Evolutionary conservation across 2,329 filamentous ascomycete genomes (phyloP), one percentile per base, ranked within the genome.

Genomic region (Xylaria sp.): DNA sequence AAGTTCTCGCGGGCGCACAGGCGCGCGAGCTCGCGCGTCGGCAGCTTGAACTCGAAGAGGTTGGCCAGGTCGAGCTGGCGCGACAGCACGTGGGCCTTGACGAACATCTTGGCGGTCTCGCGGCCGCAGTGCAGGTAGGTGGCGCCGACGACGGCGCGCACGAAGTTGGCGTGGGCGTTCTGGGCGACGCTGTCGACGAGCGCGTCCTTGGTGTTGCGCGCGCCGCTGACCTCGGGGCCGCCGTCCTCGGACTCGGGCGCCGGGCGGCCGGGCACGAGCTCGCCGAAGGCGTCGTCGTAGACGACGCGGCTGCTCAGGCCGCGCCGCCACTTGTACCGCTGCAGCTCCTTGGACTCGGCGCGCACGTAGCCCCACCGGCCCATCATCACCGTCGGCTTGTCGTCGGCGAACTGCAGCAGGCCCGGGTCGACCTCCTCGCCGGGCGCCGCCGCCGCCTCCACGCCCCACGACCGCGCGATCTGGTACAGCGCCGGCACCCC

Each of bases 361-460:
- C 84, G 80, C 44, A 76, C 73, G 61, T 75, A 83, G 39, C 77
- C 81, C 77, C 76, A 82, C 59, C 67, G 78, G 57, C 69, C 78
- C 71, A 76, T 72, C 45, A 75, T 69, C 19, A 77, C 67, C 18
- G 78, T 77, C 16, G 74, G 69, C 46, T 72, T 68, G 48, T 80
- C 72, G 69, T 74, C 74, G 74, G 76, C 76, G 79, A 92, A 96
- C 71, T 97, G 94, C 56, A 99, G 78, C 49, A 96, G 78, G 5
- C 93, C 94, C 0, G 92, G 88, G 71, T 99, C 94, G 51, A 97
- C 92, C 75, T 97, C 93, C 54, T 85, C 85, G 46, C 93, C 94
- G 0, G 94, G 94, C 18, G 86, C 88, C 9, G 89, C 90, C n/a
- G 91, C 93, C 40, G 80, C 76, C 71, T 97, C 93, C 16, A 97